Evolutionary conservation across 768 basidiomycete species (phyloP).

Genomic region (Suillus paluster): DNA sequence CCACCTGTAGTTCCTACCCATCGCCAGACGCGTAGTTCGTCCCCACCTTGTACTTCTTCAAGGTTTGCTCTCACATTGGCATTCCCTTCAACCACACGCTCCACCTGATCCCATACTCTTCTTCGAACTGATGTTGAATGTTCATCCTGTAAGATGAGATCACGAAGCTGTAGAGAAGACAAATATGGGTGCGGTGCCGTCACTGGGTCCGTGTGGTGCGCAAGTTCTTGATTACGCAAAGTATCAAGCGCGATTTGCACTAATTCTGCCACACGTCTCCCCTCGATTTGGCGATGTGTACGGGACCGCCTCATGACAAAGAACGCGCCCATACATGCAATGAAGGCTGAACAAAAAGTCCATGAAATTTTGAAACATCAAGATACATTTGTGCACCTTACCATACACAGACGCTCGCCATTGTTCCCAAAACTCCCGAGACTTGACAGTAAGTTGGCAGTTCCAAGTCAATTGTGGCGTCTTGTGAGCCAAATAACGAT

Average conservation of each 20-base stretch:
- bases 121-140: constrained; percentile 70
- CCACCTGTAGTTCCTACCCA: constrained; percentile 72
- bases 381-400: constrained; percentile 35
- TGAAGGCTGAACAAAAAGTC: constrained; percentile 33
- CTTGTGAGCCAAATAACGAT: constrained; percentile 76
- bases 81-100: constrained; percentile 86
- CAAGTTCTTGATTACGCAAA: constrained; percentile 81
- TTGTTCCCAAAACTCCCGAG: constrained; percentile 66
- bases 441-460: constrained; percentile 69
- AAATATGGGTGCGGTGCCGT: constrained; percentile 75
- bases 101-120: constrained; percentile 82
- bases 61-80: constrained; percentile 86
- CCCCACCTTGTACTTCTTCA: constrained; percentile 83
- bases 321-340: constrained; percentile 18
- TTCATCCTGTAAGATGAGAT: constrained; percentile 81
- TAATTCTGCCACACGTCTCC: constrained; percentile 67
- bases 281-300: constrained; percentile 59
- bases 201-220: constrained; percentile 82
- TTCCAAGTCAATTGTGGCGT: constrained; percentile 67
- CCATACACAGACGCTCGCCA: constrained; percentile 70
- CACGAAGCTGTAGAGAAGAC: constrained; percentile 86
- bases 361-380: constrained; percentile 20
- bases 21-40: constrained; percentile 89
- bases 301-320: constrained; percentile 37
- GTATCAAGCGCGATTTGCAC: constrained; percentile 82